Conservation (phyloP, 2,329 filamentous ascomycete species). For the Monosporascus sp. region DNA sequence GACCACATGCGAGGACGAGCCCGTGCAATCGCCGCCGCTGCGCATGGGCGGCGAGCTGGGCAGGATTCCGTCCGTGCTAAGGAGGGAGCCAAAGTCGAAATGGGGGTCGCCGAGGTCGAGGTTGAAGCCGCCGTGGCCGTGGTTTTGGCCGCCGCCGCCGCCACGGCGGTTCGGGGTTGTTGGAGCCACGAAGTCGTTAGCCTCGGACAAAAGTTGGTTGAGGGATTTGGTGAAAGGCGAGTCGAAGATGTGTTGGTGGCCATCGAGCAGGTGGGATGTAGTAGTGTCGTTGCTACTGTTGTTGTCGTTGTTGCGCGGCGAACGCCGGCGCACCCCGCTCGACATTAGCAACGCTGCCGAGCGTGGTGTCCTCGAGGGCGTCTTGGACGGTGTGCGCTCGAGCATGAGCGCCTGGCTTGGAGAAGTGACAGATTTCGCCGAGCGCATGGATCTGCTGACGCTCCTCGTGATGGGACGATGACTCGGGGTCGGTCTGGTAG, state of each 20-base stretch:
- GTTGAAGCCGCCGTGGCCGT: slow-evolving; percentile 28
- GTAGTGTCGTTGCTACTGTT: slow-evolving; percentile 3
- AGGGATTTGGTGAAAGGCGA: slow-evolving; percentile 36
- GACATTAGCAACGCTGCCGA: slow-evolving; percentile 21
- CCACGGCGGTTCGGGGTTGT: slow-evolving; percentile 9
- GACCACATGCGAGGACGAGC: slow-evolving; percentile 4
- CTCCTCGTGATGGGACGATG: slow-evolving; percentile 58
- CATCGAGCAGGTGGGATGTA: slow-evolving; percentile 17
- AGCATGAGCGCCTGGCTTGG: slow-evolving; percentile 36
- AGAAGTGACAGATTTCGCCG: slow-evolving; percentile 38
- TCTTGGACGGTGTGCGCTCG: slow-evolving; percentile 46
- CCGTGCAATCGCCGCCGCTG: slow-evolving; percentile 9
- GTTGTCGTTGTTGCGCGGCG: slow-evolving; percentile 24
- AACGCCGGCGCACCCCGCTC: slow-evolving; percentile 35
- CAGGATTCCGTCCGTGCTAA: slow-evolving; percentile 42
- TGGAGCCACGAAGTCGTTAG: slow-evolving; percentile 38
- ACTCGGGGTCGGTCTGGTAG: slow-evolving; percentile 55
- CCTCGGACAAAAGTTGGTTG: slow-evolving; percentile 57
- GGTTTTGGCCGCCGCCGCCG: neutral
- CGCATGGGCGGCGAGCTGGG: slow-evolving; percentile 42
- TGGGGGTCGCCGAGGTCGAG: slow-evolving; percentile 34
- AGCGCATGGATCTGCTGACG: slow-evolving; percentile 51
- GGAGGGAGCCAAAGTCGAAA: slow-evolving; percentile 44
- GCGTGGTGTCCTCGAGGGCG: slow-evolving; percentile 34
- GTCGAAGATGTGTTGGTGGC: slow-evolving; percentile 6